Percentiles rank a stretch among this genome's conserved stretches.
phyloP scores from a whole-genome alignment of 805 yeast species.

The Wickerhamiella australiensis region DNA sequence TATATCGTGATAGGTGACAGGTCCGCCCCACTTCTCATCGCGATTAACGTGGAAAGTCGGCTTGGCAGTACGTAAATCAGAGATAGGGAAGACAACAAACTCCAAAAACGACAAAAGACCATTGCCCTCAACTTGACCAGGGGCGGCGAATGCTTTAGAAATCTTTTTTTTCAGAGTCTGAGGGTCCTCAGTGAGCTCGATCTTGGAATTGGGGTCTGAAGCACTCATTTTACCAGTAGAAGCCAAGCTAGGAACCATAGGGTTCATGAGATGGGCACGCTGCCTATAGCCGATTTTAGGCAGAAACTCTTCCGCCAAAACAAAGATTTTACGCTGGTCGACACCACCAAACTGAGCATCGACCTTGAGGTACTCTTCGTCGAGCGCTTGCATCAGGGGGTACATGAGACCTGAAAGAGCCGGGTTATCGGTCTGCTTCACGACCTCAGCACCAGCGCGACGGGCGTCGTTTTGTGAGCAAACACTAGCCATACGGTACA shows the following conservation, averaged over 20 bases:
- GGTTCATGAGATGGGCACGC: conserved; percentile 97
- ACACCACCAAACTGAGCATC: conserved; percentile 99
- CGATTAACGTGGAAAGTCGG: conserved; percentile 68
- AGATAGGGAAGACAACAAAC: conserved; percentile 74
- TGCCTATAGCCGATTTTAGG: conserved; percentile 82
- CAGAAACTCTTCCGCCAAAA: conserved; percentile 88
- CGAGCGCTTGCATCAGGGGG: conserved; percentile 98
- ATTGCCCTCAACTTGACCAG: conserved; percentile 83
- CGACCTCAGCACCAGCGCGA: conserved; percentile 99
- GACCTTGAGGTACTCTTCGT: conserved; percentile 75
- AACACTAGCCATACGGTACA: conserved; percentile 69
- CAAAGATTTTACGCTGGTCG: conserved; percentile 96
- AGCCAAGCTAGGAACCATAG: conserved; percentile 97
- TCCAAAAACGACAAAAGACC: conserved; percentile 81
- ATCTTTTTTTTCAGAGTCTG: conserved; percentile 81
- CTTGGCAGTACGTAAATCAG: conserved; percentile 48
- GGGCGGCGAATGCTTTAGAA: conserved; percentile 85
- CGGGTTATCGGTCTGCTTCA: conserved; percentile 92
- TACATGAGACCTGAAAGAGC: conserved; percentile 84
- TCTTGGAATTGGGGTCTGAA: conserved; percentile 95
- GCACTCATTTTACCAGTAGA: conserved; percentile 94
- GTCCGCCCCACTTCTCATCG: conserved; percentile 96
- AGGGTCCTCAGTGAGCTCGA: conserved; percentile 84
- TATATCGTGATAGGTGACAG: conserved; percentile 56
- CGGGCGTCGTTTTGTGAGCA: conserved; percentile 93